Evolutionary conservation across 208 protist species (phyloP).

Genomic region (Leptomonas seymouri): DNA sequence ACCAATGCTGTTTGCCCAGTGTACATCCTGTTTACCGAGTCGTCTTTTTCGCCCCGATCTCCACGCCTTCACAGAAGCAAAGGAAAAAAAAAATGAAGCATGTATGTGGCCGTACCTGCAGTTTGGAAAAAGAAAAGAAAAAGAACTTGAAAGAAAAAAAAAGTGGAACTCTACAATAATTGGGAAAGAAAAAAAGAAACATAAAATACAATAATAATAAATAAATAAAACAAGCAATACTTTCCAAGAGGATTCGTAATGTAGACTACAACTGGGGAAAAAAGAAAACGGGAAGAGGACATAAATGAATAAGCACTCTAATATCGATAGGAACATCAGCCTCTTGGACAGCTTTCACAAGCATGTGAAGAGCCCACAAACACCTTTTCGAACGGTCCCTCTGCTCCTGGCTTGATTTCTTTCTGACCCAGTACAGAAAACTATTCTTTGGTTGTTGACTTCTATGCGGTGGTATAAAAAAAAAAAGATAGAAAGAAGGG

Average conservation of each 20-base stretch:
- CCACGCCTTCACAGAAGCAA: slow-evolving; percentile 9
- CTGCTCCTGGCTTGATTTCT: not conserved
- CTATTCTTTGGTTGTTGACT: no score
- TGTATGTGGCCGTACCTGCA: not conserved
- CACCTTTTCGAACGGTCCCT: not conserved
- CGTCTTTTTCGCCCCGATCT: not conserved
- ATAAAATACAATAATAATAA: slow-evolving; percentile 2
- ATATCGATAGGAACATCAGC: not conserved
- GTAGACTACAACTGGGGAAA: slow-evolving; percentile 17
- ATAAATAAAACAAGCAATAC: slow-evolving; percentile 13
- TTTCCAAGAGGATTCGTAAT: not conserved
- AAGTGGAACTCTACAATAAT: slow-evolving; percentile 8
- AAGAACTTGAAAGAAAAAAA: slow-evolving; percentile 2
- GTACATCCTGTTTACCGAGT: not conserved
- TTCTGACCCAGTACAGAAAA: no score
- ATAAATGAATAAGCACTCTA: not conserved
- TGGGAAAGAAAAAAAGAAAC: not conserved
- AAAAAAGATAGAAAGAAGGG: not conserved
- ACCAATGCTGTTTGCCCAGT: not conserved
- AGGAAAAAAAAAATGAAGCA: slow-evolving; percentile 7
- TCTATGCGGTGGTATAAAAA: not conserved
- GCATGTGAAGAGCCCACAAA: not conserved
- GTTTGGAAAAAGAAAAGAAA: not conserved
- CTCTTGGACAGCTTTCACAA: not conserved
- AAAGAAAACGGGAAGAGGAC: slow-evolving; percentile 12